A percentile compares a stretch with the other conserved stretches of the same genome.
Evolutionary conservation across 371 early-diverging fungal genomes (phyloP).

Genomic region (Mucor ambiguus): DNA sequence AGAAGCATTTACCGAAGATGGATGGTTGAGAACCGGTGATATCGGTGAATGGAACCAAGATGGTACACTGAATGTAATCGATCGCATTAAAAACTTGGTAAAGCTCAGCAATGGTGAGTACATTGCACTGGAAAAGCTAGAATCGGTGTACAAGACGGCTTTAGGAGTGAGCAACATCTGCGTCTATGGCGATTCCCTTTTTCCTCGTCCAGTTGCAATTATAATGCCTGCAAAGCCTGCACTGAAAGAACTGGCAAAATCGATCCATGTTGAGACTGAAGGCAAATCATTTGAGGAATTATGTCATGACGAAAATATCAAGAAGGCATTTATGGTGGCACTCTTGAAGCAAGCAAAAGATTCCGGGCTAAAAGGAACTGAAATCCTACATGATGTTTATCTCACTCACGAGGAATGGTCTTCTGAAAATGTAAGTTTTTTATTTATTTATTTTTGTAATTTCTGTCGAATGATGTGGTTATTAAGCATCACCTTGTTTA

Average conservation of each 20-base stretch:
- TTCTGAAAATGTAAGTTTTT: constrained; percentile 68
- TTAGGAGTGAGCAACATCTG: constrained; percentile 81
- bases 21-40: constrained; percentile 94
- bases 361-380: constrained; percentile 65
- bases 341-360: constrained; percentile 55
- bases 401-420: constrained; percentile 83
- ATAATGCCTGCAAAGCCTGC: constrained; percentile 64
- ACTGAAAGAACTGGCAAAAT: constrained; percentile 16
- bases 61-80: constrained; percentile 74
- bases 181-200: constrained; percentile 80
- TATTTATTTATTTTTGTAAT: neutral
- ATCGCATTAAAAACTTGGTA: constrained; percentile 83
- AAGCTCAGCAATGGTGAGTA: constrained; percentile 91
- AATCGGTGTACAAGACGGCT: constrained; percentile 85
- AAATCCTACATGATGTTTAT: constrained; percentile 65
- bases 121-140: constrained; percentile 96
- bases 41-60: constrained; percentile 76
- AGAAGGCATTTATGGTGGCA: constrained; percentile 45
- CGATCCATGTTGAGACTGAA: neutral
- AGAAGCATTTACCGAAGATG: constrained; percentile 74
- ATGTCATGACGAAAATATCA: constrained; percentile 48
- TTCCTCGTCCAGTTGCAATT: constrained; percentile 71
- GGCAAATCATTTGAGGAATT: constrained; percentile 43
- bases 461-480: constrained; percentile 6
- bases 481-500: neutral